A percentile compares a stretch with the other conserved stretches of the same genome.
Conservation (phyloP, 257 asterid genomes). For the Solanum appendiculatum region DNA sequence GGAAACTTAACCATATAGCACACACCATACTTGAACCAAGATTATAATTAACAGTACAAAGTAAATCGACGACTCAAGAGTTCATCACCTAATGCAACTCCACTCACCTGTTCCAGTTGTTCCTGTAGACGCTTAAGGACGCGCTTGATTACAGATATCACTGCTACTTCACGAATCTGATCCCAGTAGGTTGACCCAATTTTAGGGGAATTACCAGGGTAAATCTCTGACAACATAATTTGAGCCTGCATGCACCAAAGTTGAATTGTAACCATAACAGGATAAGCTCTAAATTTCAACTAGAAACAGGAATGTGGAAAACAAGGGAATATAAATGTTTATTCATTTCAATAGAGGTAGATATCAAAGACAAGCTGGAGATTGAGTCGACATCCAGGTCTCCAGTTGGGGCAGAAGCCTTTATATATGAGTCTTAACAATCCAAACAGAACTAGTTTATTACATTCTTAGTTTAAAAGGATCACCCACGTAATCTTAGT, state of each 20-base stretch:
- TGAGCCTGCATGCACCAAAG: conserved; percentile 56
- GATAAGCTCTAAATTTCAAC: not conserved
- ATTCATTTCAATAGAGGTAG: not conserved
- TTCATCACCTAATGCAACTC: not conserved
- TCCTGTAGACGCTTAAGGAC: conserved; percentile 69
- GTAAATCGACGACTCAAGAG: not conserved
- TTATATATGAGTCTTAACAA: not conserved
- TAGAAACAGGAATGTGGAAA: not conserved
- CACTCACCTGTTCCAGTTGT: conserved; percentile 71
- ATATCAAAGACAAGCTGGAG: not conserved
- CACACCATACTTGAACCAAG: not conserved
- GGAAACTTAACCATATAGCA: not conserved
- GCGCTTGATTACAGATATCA: conserved; percentile 70
- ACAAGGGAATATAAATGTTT: not conserved
- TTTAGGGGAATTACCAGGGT: conserved; percentile 87
- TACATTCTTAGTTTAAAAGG: not conserved
- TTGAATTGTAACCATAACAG: not conserved
- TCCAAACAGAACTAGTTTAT: not conserved
- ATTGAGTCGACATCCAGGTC: not conserved
- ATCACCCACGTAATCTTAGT: not conserved
- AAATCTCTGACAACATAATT: conserved; percentile 85
- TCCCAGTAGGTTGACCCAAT: conserved; percentile 89
- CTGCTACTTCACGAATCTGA: conserved; percentile 79
- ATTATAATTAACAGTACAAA: not conserved
- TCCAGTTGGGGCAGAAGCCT: not conserved